Percentiles rank a stretch among this genome's conserved stretches.
Evolutionary conservation across 768 basidiomycete species (phyloP).

Genomic region (Megacollybia marginata): DNA sequence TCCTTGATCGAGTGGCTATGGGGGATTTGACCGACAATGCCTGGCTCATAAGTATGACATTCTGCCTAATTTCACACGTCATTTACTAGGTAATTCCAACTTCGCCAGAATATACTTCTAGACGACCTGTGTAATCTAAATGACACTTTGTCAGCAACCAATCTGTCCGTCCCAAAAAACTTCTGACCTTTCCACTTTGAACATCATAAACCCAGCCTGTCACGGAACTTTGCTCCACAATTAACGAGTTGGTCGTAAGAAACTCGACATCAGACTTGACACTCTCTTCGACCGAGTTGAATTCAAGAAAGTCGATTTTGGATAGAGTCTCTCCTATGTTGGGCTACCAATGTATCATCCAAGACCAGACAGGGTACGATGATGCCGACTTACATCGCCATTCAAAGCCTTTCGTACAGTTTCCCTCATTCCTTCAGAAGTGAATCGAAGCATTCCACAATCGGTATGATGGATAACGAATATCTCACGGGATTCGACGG

Average conservation of each 20-base stretch:
- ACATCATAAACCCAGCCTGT: constrained; percentile 49
- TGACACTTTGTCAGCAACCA: too few species aligned
- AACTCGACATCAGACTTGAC: constrained; percentile 36
- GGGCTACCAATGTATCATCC: too few species aligned
- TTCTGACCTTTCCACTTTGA: constrained; percentile 44
- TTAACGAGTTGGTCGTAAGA: constrained; percentile 31
- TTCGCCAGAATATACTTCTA: too few species aligned
- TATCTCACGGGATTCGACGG: constrained; percentile 40
- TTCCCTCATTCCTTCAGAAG: constrained; percentile 25
- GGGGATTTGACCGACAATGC: too few species aligned
- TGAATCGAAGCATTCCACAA: constrained; percentile 47
- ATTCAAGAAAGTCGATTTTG: constrained; percentile 33
- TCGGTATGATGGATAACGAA: constrained; percentile 47
- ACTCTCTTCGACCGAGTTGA: constrained; percentile 28
- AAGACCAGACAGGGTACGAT: too few species aligned
- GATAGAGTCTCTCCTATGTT: too few species aligned
- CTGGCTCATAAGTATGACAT: too few species aligned
- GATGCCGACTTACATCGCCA: constrained; percentile 21
- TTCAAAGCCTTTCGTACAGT: constrained; percentile 25
- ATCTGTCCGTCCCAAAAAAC: background rate
- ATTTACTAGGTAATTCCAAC: too few species aligned
- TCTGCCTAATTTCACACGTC: too few species aligned
- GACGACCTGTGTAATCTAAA: too few species aligned
- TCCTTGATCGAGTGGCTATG: too few species aligned
- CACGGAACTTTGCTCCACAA: constrained; percentile 30